Conservation (phyloP, 2,329 filamentous ascomycete genomes). For the Talaromyces sp. region DNA sequence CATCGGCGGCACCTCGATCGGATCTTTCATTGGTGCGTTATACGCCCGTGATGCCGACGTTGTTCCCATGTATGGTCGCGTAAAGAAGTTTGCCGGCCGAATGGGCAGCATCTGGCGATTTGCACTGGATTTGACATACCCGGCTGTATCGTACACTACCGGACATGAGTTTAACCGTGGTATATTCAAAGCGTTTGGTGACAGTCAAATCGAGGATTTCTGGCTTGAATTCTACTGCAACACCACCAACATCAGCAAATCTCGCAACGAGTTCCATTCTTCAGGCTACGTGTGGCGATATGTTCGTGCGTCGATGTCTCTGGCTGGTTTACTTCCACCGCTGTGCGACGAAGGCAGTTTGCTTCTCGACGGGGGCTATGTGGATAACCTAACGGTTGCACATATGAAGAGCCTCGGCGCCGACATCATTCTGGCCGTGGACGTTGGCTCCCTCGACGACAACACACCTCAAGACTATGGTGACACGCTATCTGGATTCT, state of each 20-base stretch:
- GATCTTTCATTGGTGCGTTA: conserved; percentile 87
- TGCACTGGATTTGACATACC: conserved; percentile 90
- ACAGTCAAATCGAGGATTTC: conserved; percentile 97
- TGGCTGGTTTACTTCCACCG: conserved; percentile 86
- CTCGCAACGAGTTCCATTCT: conserved; percentile 85
- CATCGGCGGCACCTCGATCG: conserved; percentile 92
- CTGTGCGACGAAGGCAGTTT: conserved; percentile 96
- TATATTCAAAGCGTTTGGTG: conserved; percentile 97
- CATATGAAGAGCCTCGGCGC: conserved; percentile 95
- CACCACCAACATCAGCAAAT: conserved; percentile 97
- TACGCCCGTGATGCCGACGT: conserved; percentile 96
- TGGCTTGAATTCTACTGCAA: conserved; percentile 99
- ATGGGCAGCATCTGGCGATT: conserved; percentile 99
- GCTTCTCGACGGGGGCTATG: conserved; percentile 92
- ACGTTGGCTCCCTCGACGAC: conserved; percentile 90
- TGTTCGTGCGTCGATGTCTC: conserved; percentile 91
- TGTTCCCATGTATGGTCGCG: conserved; percentile 92
- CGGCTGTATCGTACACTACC: conserved; percentile 93
- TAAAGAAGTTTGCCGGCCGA: conserved; percentile 96
- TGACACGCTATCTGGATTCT: conserved; percentile 89
- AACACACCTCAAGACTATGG: conserved; percentile 88
- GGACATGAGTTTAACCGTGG: conserved; percentile 98
- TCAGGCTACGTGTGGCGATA: conserved; percentile 98
- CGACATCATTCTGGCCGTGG: conserved; percentile 90
- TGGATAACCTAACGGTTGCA: conserved; percentile 93